These are phyloP conservation scores for Leptographium flavum DNA, from an alignment of 2,329 filamentous ascomycete species.

Conservation along the genomic window DNA sequence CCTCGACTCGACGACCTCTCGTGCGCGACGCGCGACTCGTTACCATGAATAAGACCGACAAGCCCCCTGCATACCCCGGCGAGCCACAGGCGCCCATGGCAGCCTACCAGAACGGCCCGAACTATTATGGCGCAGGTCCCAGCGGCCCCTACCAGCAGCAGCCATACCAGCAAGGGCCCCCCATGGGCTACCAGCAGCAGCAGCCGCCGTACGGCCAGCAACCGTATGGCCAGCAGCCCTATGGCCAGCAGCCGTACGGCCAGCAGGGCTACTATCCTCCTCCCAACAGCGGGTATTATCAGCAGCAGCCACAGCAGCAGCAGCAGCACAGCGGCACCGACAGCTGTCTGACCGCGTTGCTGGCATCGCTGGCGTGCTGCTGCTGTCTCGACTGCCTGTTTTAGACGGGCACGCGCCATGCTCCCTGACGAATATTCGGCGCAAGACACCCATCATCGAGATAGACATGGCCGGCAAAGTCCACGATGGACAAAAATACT, in stretches of 20 bases:
- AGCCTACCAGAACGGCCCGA: constrained; percentile 11
- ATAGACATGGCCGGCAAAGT: no score
- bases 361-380: constrained; percentile 40
- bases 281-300: constrained; percentile 15
- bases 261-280: constrained; percentile 15
- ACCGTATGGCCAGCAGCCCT: constrained; percentile 11
- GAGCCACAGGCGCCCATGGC: constrained; percentile 15
- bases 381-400: constrained; percentile 45
- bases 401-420: constrained; percentile 17
- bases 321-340: constrained; percentile 10
- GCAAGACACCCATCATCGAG: no score
- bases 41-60: constrained; percentile 33
- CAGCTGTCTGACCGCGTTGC: constrained; percentile 27
- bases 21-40: background rate
- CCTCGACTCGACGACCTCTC: background rate
- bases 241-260: constrained; percentile 17
- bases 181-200: constrained; percentile 30
- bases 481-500: no score
- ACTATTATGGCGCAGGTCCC: constrained; percentile 12
- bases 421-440: background rate
- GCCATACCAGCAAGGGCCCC: constrained; percentile 24
- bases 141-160: constrained; percentile 23
- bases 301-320: constrained; percentile 11
- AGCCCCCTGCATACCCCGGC: constrained; percentile 32
- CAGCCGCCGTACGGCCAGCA: constrained; percentile 12